Base-by-base conservation (phyloP, 176 grass and related monocot genomes). In the Oryza officinalis region DNA sequence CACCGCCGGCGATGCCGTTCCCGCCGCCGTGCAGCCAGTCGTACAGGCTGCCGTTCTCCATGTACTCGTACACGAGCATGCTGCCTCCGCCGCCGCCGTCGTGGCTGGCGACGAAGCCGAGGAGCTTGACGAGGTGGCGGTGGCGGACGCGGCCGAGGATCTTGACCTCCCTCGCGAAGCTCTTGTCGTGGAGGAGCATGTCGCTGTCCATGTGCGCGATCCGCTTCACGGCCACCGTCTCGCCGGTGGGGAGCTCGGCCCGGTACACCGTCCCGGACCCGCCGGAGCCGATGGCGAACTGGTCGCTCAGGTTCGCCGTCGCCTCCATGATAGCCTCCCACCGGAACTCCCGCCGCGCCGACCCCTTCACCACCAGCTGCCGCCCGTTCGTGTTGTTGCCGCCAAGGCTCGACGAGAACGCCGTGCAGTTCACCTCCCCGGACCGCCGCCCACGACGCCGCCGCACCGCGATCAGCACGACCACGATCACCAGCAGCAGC, bases 271-370 rank as follows among this genome's bases (percentile, higher is more conserved):
- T 96, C 26, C 96, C 93, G 0, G 93, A 99, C 11, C 93, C 93
- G 35, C 96, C 96, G 4, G 96, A 85, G 23, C 96, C 96, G 47
- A 99, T 86, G 45, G 86, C 87, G 70, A 87, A 99, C 71, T 94
- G 87, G 27, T 99, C 93, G 66, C 89, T 99, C 69, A 96, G 72
- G 86, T 99, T 96, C 50, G 78, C 60, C 4, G 93, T 99, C 35
- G 91, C 93, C 52, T 99, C 87, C 93, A 96, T 96, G 90, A 99
- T 99, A 22, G 86, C 79, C n/a, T 96, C 97, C 97, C 97, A 99
- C 76, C 86, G 92, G 81, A 99, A 90, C 30, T 96, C 93, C 43
- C 89, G 80, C 75, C 87, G 85, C 79, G 78, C 81, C 31, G 89
- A 94, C 46, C 93, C 89, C 66, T 94, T 94, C 20, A 94, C 27